Conservation (phyloP, 148 eudicot genomes). For the Spergularia bocconei region DNA sequence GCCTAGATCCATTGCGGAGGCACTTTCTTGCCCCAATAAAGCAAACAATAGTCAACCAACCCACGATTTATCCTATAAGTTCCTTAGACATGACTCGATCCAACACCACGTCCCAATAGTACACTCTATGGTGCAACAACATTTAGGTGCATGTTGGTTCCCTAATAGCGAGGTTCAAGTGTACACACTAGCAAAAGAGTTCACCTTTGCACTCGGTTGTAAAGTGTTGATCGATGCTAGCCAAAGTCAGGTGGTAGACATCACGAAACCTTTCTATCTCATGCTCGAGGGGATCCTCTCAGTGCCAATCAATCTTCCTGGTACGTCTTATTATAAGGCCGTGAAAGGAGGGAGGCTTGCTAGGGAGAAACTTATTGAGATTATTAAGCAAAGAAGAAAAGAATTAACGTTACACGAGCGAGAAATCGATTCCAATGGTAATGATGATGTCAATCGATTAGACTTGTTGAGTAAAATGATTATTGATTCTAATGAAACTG, state of each 20-base stretch:
- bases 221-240: slow-evolving; percentile 5
- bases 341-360: neutral
- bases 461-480: slow-evolving; percentile 17
- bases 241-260: neutral
- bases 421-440: neutral
- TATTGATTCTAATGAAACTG: slow-evolving; percentile 9
- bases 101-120: neutral
- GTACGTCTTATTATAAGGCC: slow-evolving; percentile 12
- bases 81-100: slow-evolving; percentile 5
- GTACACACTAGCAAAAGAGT: slow-evolving; percentile 8
- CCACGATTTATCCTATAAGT: neutral
- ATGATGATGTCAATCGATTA: neutral
- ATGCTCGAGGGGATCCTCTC: slow-evolving; percentile 9
- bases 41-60: neutral
- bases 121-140: slow-evolving; percentile 3
- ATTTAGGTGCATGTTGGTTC: slow-evolving; percentile 5
- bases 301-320: slow-evolving; percentile 4
- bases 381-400: slow-evolving; percentile 16
- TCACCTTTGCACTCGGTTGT: slow-evolving; percentile 7
- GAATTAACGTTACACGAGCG: neutral
- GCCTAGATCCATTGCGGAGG: neutral
- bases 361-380: neutral
- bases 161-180: slow-evolving; percentile 5
- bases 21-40: slow-evolving; percentile 6
- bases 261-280: neutral